Percentiles rank a stretch among this genome's conserved stretches.
Evolutionary conservation across 2,329 filamentous ascomycete species (phyloP).

Genomic region (Alternaria sp.): DNA sequence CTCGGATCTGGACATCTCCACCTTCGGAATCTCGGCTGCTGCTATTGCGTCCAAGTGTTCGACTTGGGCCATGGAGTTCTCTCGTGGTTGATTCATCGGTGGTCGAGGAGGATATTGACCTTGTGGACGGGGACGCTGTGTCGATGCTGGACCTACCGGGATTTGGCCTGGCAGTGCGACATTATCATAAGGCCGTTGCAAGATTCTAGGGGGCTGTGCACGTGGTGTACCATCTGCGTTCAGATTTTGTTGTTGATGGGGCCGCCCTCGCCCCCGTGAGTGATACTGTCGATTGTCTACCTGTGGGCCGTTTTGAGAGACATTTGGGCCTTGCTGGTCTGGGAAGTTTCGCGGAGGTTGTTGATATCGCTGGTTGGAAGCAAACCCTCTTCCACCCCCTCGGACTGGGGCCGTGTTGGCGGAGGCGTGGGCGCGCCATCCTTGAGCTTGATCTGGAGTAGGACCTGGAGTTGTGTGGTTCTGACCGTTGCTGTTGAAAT

Average conservation of each 20-base stretch:
- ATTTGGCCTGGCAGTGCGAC: constrained; percentile 8
- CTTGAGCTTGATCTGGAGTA: constrained; percentile 16
- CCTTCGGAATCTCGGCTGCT: constrained; percentile 58
- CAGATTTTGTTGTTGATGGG: constrained; percentile 1
- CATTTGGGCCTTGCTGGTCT: constrained; percentile 5
- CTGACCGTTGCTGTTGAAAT: constrained; percentile 8
- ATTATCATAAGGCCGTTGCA: constrained; percentile 29
- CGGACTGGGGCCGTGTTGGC: constrained; percentile 1
- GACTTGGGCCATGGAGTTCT: constrained; percentile 44
- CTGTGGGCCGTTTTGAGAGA: neutral
- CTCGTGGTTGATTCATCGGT: constrained; percentile 22
- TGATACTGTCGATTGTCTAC: neutral
- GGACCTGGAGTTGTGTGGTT: constrained; percentile 12
- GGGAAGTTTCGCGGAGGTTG: constrained; percentile 3
- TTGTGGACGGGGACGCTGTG: constrained; percentile 21
- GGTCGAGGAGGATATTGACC: constrained; percentile 19
- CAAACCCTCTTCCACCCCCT: constrained; percentile 17
- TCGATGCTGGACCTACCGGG: neutral
- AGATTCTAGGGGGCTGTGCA: constrained; percentile 21
- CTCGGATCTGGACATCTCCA: constrained; percentile 69
- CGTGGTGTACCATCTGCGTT: neutral
- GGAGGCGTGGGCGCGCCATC: constrained; percentile 3
- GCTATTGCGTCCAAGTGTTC: constrained; percentile 54
- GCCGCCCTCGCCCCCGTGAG: constrained; percentile 2
- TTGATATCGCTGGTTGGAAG: constrained; percentile 16